Base-by-base conservation (phyloP, 2,329 filamentous ascomycete genomes). In the Colletotrichum chlorophyti region DNA sequence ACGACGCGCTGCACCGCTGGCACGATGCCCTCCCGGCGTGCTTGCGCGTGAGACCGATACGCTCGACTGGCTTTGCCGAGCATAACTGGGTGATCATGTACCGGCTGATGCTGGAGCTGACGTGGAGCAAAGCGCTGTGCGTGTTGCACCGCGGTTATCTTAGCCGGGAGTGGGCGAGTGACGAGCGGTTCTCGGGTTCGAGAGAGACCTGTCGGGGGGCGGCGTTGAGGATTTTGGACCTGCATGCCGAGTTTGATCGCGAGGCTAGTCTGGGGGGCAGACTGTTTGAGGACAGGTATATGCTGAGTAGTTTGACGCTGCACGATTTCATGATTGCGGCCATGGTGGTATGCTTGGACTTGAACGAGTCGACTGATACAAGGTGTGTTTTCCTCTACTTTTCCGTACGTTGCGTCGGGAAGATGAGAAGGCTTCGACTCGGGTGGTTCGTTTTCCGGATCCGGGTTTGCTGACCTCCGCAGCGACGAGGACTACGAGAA, bases 311-410 rank as follows among this genome's bases (percentile, higher is more conserved):
- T 3, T 66, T 86, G 40, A 80, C 79, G 5, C 70, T 81, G 19
- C 81, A 85, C 29, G 82, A 86, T 62, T 87, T 85, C 59, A 69
- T 87, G 23, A 76, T 86, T 15, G 84, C 84, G 0, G 79, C 82
- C 11, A 87, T 86, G 81, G 79, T 87, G 35, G 65, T 87, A 6
- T 87, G 82, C 54, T 68, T 87, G 3, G 79, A 82, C 60, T 67
- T 81, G 11, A 73, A 71, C 21, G 76, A 79, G 60, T 74, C 73
- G 15, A 62, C 65, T 24, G 69, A 74, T 17, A 72, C 70, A 60
- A 72, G 66, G 77, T 77, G 69, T 63, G 70, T 52, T 9, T 24
- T 19, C n/a, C 1, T 21, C 15, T 26, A 17, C 15, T 37, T 48
- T 15, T 21, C 12, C 9, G 9, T 17, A 6, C 14, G 10, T 34